Conservation (phyloP, 306 rosid genomes). For the Elaeagnus macrophylla region DNA sequence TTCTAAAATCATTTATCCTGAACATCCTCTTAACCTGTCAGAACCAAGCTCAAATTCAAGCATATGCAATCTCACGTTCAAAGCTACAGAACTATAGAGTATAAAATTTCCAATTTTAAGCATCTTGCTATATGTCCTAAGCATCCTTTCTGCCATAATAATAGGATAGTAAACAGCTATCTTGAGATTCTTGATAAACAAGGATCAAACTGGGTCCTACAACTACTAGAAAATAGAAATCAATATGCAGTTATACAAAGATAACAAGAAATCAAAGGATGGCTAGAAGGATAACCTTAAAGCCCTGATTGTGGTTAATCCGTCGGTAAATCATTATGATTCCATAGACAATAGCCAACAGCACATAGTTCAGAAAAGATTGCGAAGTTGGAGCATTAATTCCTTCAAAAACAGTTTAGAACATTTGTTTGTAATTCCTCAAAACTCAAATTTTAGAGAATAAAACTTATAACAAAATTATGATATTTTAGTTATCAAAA, state of each 20-base stretch:
- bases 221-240: not conserved
- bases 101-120: not conserved
- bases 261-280: not conserved
- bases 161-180: not conserved
- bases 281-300: slow-evolving; percentile 46
- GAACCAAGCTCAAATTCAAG: not conserved
- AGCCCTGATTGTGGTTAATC: slow-evolving; percentile 26
- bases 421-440: not conserved
- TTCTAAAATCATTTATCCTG: not conserved
- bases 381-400: slow-evolving; percentile 84
- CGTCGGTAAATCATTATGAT: slow-evolving; percentile 38
- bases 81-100: not conserved
- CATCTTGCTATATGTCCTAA: not conserved
- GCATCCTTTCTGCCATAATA: not conserved
- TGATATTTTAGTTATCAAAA: no score
- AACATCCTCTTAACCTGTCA: slow-evolving; percentile 2
- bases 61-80: not conserved
- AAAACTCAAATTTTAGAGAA: not conserved
- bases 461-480: not conserved
- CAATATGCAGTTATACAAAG: not conserved
- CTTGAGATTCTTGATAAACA: not conserved
- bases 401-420: slow-evolving; percentile 35
- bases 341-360: slow-evolving; percentile 70
- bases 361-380: slow-evolving; percentile 74
- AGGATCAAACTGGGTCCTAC: not conserved